phyloP scores from a whole-genome alignment of 805 yeast genomes.

The Sugiyamaella floridensis region DNA sequence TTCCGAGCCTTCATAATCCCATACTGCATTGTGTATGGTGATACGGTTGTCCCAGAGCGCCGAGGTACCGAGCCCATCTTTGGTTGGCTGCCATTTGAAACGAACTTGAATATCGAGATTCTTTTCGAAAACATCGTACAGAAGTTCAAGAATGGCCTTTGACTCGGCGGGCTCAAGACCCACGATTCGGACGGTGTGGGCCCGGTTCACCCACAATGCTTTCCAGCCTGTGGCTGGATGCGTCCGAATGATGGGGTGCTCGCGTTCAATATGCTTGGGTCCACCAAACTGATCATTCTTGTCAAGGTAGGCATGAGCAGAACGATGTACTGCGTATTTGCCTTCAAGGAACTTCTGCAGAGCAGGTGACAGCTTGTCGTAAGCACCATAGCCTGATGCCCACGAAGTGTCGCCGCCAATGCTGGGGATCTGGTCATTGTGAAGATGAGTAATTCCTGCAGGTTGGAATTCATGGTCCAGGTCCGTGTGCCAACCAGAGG shows the following conservation, averaged over 20 bases:
- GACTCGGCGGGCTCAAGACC: slow-evolving; percentile 49
- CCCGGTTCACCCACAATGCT: slow-evolving; percentile 47
- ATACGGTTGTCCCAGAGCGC: slow-evolving; percentile 59
- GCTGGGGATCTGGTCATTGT: slow-evolving; percentile 43
- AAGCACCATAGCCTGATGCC: slow-evolving; percentile 48
- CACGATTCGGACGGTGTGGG: slow-evolving; percentile 44
- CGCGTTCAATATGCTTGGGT: slow-evolving; percentile 31
- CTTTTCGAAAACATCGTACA: slow-evolving; percentile 42
- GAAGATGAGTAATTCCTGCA: slow-evolving; percentile 49
- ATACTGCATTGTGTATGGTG: slow-evolving; percentile 48
- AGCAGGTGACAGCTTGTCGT: slow-evolving; percentile 45
- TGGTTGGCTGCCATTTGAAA: slow-evolving; percentile 39
- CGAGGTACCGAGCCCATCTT: slow-evolving; percentile 39
- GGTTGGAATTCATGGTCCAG: slow-evolving; percentile 51
- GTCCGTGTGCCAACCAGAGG: slow-evolving; percentile 46
- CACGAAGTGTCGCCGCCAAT: slow-evolving; percentile 52
- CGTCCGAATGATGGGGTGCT: slow-evolving; percentile 55
- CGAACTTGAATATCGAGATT: slow-evolving; percentile 47
- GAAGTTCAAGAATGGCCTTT: slow-evolving; percentile 40
- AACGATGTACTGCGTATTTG: slow-evolving; percentile 35
- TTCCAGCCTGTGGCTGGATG: slow-evolving; percentile 64
- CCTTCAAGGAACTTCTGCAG: slow-evolving; percentile 43
- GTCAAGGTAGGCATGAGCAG: slow-evolving; percentile 39
- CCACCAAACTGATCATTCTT: slow-evolving; percentile 41
- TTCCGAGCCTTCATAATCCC: slow-evolving; percentile 41